Conservation (phyloP, 352 stramenopile species). For the Plasmopara viticola region DNA sequence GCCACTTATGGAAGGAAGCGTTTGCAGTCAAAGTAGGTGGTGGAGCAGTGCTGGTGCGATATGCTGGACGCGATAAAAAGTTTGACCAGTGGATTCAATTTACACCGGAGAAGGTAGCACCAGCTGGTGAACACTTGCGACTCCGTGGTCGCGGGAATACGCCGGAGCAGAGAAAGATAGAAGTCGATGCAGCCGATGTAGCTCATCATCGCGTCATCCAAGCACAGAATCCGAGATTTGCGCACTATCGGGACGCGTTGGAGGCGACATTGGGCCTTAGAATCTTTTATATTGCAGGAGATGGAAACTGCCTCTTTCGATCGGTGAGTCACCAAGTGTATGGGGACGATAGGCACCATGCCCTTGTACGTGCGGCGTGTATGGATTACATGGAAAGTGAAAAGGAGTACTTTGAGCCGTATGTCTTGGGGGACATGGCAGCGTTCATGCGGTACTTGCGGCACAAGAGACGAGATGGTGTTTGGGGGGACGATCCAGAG, state of each 20-base stretch:
- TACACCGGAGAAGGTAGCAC: slow-evolving; percentile 44
- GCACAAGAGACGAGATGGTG: slow-evolving; percentile 85
- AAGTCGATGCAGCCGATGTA: slow-evolving; percentile 31
- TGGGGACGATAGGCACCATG: slow-evolving; percentile 87
- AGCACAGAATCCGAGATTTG: slow-evolving; percentile 65
- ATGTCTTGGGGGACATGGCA: slow-evolving; percentile 81
- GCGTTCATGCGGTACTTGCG: slow-evolving; percentile 88
- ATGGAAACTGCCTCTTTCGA: slow-evolving; percentile 98
- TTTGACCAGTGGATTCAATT: slow-evolving; percentile 74
- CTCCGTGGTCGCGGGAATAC: slow-evolving; percentile 19
- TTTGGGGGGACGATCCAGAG: slow-evolving; percentile 95
- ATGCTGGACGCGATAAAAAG: slow-evolving; percentile 53
- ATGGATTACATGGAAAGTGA: slow-evolving; percentile 96
- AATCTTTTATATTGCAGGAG: slow-evolving; percentile 81
- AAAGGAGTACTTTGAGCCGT: slow-evolving; percentile 90
- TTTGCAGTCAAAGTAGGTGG: slow-evolving; percentile 41
- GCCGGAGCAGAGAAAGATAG: slow-evolving; percentile 43
- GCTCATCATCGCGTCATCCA: slow-evolving; percentile 54
- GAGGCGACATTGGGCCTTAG: slow-evolving; percentile 28
- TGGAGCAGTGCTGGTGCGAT: slow-evolving; percentile 53
- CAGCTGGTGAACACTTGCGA: slow-evolving; percentile 52
- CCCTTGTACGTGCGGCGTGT: slow-evolving; percentile 81
- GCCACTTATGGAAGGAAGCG: slow-evolving; percentile 58
- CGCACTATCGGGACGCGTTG: slow-evolving; percentile 61
- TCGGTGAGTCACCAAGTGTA: slow-evolving; percentile 96